Evolutionary conservation across 2,329 filamentous ascomycete genomes (phyloP).

Genomic region (Colletotrichum gloeosporioides): DNA sequence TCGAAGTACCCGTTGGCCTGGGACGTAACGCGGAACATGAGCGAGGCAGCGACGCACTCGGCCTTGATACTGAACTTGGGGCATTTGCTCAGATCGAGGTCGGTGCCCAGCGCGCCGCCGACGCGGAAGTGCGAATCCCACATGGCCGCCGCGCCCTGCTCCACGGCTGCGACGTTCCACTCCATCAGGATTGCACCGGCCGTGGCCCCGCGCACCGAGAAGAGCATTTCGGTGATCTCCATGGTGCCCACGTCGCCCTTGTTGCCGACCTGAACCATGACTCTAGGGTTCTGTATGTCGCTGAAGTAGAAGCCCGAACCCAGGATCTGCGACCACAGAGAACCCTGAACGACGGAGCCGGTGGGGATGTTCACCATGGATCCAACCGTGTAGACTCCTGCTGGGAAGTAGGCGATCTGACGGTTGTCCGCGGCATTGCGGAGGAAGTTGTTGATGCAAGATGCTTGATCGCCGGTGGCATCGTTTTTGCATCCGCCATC

Average conservation of each 20-base stretch:
- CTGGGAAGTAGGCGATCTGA: conserved; percentile 28
- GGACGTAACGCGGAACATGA: conserved; percentile 49
- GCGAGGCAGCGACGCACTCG: conserved; percentile 46
- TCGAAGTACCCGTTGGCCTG: conserved; percentile 53
- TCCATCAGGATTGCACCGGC: conserved; percentile 74
- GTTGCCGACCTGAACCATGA: conserved; percentile 70
- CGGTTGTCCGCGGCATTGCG: not conserved
- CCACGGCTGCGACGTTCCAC: conserved; percentile 69
- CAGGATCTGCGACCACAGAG: conserved; percentile 73
- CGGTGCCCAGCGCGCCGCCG: conserved; percentile 54
- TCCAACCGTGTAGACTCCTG: conserved; percentile 28
- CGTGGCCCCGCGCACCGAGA: conserved; percentile 69
- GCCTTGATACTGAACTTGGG: conserved; percentile 36
- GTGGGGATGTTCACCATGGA: conserved; percentile 53
- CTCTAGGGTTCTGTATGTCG: conserved; percentile 65
- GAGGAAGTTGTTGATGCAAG: conserved; percentile 27
- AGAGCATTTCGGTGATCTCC: conserved; percentile 73
- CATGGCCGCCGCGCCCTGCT: conserved; percentile 44
- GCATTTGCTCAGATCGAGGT: conserved; percentile 46
- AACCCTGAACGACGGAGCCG: conserved; percentile 70
- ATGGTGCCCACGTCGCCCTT: conserved; percentile 65
- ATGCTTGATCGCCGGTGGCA: conserved; percentile 35
- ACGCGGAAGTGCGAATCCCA: conserved; percentile 37
- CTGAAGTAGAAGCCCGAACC: conserved; percentile 61
- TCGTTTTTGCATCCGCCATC: conserved; percentile 32